Evolutionary conservation across 208 protist species (phyloP).

Genomic region (Acanthamoeba healyi): DNA sequence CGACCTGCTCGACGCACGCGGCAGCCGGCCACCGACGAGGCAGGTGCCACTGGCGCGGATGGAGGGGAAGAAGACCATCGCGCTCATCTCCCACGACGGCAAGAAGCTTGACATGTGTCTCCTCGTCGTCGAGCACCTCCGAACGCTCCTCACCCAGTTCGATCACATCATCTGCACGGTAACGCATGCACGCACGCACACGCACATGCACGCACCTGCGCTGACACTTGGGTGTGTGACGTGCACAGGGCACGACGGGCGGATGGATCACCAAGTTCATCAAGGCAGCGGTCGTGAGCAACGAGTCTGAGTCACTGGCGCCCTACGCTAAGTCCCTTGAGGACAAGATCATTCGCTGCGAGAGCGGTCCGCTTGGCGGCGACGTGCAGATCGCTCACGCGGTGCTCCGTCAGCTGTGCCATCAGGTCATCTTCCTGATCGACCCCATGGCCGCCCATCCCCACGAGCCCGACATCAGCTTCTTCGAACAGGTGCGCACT

Average conservation of each 20-base stretch:
- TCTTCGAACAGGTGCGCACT: conserved; percentile 37
- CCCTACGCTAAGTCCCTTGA: background rate
- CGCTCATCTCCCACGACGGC: conserved; percentile 56
- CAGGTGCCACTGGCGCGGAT: conserved; percentile 44
- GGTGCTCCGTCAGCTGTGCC: conserved; percentile 18
- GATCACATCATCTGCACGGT: conserved; percentile 72
- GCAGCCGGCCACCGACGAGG: background rate
- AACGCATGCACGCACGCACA: background rate
- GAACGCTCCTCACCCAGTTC: conserved; percentile 38
- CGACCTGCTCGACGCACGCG: background rate
- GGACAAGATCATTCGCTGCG: conserved; percentile 49
- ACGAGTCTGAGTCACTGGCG: background rate
- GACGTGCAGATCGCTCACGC: conserved; percentile 64
- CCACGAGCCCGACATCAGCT: conserved; percentile 62
- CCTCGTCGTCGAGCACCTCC: conserved; percentile 36
- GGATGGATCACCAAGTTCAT: conserved; percentile 33
- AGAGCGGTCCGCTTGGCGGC: conserved; percentile 31
- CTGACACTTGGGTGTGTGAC: too few species aligned
- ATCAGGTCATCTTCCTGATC: conserved; percentile 70
- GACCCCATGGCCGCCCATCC: conserved; percentile 60
- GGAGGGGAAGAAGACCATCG: conserved; percentile 62
- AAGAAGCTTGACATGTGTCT: conserved; percentile 72
- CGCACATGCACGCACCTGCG: background rate
- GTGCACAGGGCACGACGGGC: conserved; percentile 47
- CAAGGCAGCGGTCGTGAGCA: background rate